Conservation (phyloP, 1,284 basidiomycete species). For the Ustilago shanxiensis region DNA sequence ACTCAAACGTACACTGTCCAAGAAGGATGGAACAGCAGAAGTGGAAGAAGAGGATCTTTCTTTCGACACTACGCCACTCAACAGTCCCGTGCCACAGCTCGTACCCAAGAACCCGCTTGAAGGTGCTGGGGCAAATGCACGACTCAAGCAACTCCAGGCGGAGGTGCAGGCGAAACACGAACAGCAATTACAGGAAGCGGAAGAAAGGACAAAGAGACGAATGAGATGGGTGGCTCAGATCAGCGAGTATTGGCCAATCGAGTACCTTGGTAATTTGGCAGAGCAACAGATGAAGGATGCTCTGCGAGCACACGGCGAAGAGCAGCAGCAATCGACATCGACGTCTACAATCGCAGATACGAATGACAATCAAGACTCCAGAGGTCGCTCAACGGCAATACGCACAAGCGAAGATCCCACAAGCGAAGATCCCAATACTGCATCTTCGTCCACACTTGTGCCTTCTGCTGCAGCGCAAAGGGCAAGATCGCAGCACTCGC, state of each 20-base stretch:
- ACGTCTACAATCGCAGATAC: neutral
- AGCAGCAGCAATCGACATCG: slow-evolving; percentile 1
- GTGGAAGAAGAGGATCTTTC: slow-evolving; percentile 61
- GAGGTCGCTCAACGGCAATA: slow-evolving; percentile 15
- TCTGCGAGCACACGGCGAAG: slow-evolving; percentile 47
- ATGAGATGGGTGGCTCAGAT: slow-evolving; percentile 72
- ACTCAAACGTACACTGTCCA: slow-evolving; percentile 9
- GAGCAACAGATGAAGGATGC: slow-evolving; percentile 77
- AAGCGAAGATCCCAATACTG: neutral
- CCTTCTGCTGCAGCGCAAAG: slow-evolving; percentile 11
- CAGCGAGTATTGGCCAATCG: slow-evolving; percentile 85
- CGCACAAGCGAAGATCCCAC: slow-evolving; percentile 9
- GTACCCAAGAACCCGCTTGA: slow-evolving; percentile 46
- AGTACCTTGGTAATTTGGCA: slow-evolving; percentile 80
- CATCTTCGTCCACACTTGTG: neutral
- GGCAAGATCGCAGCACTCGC: slow-evolving; percentile 57
- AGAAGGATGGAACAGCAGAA: slow-evolving; percentile 40
- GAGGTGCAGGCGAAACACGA: slow-evolving; percentile 30
- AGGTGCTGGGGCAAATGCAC: slow-evolving; percentile 1
- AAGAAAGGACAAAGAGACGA: slow-evolving; percentile 55
- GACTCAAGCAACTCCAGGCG: slow-evolving; percentile 18
- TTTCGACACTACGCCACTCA: slow-evolving; percentile 73
- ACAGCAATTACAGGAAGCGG: slow-evolving; percentile 31
- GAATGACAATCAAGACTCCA: neutral
- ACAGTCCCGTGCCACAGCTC: slow-evolving; percentile 80